Evolutionary conservation across 345 rosid genomes (phyloP), one percentile per base, ranked within the genome.

Genomic region (Lenwebbia sp.): DNA sequence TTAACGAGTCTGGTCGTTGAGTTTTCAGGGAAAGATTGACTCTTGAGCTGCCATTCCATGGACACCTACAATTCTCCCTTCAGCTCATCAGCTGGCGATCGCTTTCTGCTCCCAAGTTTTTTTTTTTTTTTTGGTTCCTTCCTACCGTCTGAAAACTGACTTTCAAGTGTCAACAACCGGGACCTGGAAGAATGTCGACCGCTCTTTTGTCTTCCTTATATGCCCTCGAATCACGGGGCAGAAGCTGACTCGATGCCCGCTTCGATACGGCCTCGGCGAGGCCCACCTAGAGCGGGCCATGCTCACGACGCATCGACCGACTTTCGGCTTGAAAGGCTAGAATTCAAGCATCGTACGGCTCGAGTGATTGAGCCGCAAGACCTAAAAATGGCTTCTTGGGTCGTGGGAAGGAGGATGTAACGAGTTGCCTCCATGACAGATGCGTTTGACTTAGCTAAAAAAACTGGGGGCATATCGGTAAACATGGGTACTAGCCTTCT

Each of bases 41-140:
- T 76, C 70, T 82, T 21, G 33, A 88, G 86, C 89, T 88, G 86
- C 89, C 89, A 65, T 88, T 88, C 89, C 58, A 74, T 75, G 58
- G 75, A 23, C 89, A 88, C 83, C 89, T 85, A 85, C 89, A 82
- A 83, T 88, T 88, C 89, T 82, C 74, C 40, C 54, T 65, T 52
- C 83, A 25, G 55, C 54, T 9, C 54, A 49, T 82, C 30, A 51
- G 83, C 5, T 49, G 53, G 37, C 26, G 13, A 37, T 21, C 81
- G 81, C 81, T 37, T 70, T 37, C 81, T 10, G 81, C 83, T 82
- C 54, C 83, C 22, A 6, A 30, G 54, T n/a, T 82, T 13, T 25
- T 47, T 6, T 10, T 22, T 30, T 7, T 60, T 15, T 15, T 30
- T 17, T 6, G 23, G 25, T 19, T 70, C 21, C 21, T 37, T 70